phyloP scores from a whole-genome alignment of 495 filamentous ascomycete genomes.

The Aspergillus asperescens region DNA sequence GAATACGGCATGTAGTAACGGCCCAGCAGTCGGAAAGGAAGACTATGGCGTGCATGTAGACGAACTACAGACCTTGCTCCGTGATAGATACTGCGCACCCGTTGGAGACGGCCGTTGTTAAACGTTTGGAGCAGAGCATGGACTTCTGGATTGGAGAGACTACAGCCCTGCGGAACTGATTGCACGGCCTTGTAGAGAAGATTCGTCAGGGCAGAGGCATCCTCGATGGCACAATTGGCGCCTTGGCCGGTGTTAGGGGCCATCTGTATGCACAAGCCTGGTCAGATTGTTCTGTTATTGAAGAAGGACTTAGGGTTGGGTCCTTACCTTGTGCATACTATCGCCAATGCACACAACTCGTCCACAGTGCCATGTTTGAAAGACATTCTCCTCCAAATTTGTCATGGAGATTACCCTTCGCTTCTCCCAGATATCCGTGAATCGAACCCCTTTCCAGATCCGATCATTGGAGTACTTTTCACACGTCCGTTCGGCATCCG shows the following conservation, averaged over 20 bases:
- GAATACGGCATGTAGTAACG: slow-evolving; percentile 15
- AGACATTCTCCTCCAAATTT: slow-evolving; percentile 20
- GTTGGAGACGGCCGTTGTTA: not conserved
- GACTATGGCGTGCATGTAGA: slow-evolving; percentile 12
- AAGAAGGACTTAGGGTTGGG: no score
- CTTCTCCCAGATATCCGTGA: slow-evolving; percentile 17
- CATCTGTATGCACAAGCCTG: slow-evolving; percentile 13
- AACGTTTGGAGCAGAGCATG: not conserved
- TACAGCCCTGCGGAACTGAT: not conserved
- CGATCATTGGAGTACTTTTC: not conserved
- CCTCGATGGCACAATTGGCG: slow-evolving; percentile 25
- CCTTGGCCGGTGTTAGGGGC: slow-evolving; percentile 25
- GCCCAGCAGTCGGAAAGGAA: slow-evolving; percentile 7
- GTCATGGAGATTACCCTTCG: slow-evolving; percentile 9
- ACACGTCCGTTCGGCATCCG: not conserved
- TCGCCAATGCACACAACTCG: slow-evolving; percentile 23
- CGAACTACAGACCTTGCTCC: slow-evolving; percentile 4
- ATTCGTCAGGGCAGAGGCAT: slow-evolving; percentile 17
- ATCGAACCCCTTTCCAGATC: slow-evolving; percentile 15
- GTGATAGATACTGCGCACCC: slow-evolving; percentile 7
- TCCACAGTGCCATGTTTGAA: slow-evolving; percentile 18
- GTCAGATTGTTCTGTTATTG: not conserved
- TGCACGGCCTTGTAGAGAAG: not conserved
- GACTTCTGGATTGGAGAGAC: not conserved
- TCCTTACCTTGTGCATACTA: slow-evolving; percentile 23